Conservation (phyloP, 129 eudicot species). For the Rutidosis leptorrhynchoides region DNA sequence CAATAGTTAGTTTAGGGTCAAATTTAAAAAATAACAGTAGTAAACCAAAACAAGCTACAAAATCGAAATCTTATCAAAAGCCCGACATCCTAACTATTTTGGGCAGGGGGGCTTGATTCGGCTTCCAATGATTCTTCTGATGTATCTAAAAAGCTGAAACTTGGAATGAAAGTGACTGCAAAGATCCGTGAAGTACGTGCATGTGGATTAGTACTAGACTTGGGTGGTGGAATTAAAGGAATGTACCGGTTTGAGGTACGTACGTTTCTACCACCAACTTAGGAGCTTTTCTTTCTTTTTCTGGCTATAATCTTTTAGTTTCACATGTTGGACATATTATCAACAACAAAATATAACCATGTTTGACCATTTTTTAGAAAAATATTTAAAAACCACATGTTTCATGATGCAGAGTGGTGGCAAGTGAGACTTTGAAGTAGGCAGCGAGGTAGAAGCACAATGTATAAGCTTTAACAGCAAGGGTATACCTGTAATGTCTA, state of each 20-base stretch:
- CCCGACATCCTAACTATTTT: constrained; percentile 11
- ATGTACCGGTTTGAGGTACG: constrained; percentile 89
- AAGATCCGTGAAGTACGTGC: constrained; percentile 77
- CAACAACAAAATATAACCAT: not conserved
- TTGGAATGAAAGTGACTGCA: constrained; percentile 65
- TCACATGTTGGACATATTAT: not conserved
- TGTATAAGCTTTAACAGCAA: constrained; percentile 68
- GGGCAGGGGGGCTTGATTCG: constrained; percentile 5
- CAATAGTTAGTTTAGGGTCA: constrained; percentile 9
- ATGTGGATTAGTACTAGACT: constrained; percentile 77
- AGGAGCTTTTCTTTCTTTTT: too few relatives aligned
- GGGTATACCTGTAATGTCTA: constrained; percentile 74
- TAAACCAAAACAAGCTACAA: constrained; percentile 16
- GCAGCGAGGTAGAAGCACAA: constrained; percentile 50
- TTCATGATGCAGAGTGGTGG: constrained; percentile 44
- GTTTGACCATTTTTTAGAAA: too few relatives aligned
- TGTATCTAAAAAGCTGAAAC: constrained; percentile 54
- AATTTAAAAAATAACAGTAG: constrained; percentile 23
- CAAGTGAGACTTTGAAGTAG: constrained; percentile 44
- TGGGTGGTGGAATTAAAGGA: constrained; percentile 81
- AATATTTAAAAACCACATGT: constrained; percentile 3
- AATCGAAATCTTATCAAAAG: constrained; percentile 28
- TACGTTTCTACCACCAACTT: constrained; percentile 12
- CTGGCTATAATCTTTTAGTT: too few relatives aligned
- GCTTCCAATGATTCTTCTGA: constrained; percentile 9